Evolutionary conservation across 176 grass and related monocot genomes (phyloP), one percentile per base, ranked within the genome.

Genomic region (Echinochloa phyllopogon): DNA sequence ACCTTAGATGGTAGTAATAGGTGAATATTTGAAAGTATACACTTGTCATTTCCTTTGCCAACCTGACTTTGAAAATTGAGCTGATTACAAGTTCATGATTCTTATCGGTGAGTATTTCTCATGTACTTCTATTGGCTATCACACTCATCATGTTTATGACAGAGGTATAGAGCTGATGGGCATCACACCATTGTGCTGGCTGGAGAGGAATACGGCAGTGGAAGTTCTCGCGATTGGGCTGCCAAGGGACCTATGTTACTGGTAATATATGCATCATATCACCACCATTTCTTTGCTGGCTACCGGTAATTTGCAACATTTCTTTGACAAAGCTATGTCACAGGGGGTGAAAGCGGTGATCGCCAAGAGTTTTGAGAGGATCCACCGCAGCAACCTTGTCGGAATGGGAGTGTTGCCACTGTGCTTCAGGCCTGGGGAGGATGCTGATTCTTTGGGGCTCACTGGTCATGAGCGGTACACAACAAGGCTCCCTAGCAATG

Each of bases 191-290:
- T 98, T 6, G 82, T 96, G 90, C 74, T 98, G 49, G 93, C 96
- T 89, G 96, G 96, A 42, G 91, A 90, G 17, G 96, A 98, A 78
- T 98, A 98, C 2, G 96, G 96, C 59, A 98, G 96, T 37, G 93
- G 96, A 66, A 98, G 96, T 71, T 98, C 96, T 72, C 93, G 96
- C 57, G 96, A 98, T 76, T 98, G 96, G 96, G 96, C 93, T 86
- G 96, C 96, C 21, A 96, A 98, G 77, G 96, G 96, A 8, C 93
- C 96, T 12, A 94, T 95, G 96, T 82, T 98, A 36, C 88, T 98
- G 57, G 96, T 90, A 76, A 76, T 76, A 8, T 61, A 56, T 51
- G 52, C 55, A 51, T 50, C 74, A 29, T 49, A 40, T 64, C 6
- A 33, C 74, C 70, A 55, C 52, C n/a, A 48, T 75, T 75, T 38